A percentile compares a stretch with the other conserved stretches of the same genome.
phyloP scores from a whole-genome alignment of 2,329 filamentous ascomycete species.

The Elsinoe australis region DNA sequence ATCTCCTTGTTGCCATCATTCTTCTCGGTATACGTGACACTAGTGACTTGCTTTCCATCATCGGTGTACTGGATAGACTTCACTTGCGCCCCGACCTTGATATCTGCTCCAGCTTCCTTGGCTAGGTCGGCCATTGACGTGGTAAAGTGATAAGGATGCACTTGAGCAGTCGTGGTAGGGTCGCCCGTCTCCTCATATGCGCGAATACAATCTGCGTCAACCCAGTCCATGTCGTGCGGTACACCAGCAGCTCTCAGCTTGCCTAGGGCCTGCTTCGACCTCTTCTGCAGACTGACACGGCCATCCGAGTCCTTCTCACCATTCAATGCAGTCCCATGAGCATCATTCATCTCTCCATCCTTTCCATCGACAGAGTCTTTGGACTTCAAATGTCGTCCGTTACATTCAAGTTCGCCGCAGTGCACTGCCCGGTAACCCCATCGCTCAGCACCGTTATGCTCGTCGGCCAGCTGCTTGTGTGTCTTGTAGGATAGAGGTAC shows the following conservation, averaged over 20 bases:
- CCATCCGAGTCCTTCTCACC: conserved; percentile 25
- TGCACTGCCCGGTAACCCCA: conserved; percentile 83
- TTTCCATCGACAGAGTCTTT: conserved; percentile 27
- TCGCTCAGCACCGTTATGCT: conserved; percentile 66
- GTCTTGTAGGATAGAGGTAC: conserved; percentile 80
- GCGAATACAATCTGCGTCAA: conserved; percentile 58
- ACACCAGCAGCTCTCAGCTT: conserved; percentile 53
- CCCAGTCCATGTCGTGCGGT: conserved; percentile 77
- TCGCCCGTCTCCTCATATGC: conserved; percentile 80
- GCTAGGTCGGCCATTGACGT: conserved; percentile 73
- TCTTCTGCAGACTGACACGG: conserved; percentile 49
- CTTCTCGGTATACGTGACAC: conserved; percentile 56
- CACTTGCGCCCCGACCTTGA: conserved; percentile 59
- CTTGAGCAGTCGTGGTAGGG: conserved; percentile 75
- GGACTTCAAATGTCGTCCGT: conserved; percentile 21
- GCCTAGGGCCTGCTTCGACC: conserved; percentile 42
- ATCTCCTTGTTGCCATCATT: conserved; percentile 38
- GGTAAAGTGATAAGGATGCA: conserved; percentile 88
- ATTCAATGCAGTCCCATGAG: conserved; percentile 25
- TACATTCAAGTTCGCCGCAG: conserved; percentile 59
- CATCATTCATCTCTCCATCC: conserved; percentile 27
- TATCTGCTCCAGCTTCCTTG: conserved; percentile 47
- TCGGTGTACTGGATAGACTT: conserved; percentile 54
- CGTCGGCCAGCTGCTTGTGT: conserved; percentile 73
- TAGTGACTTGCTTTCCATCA: conserved; percentile 45